Base-by-base conservation (phyloP, 345 rosid species). In the Hevea brasiliensis region DNA sequence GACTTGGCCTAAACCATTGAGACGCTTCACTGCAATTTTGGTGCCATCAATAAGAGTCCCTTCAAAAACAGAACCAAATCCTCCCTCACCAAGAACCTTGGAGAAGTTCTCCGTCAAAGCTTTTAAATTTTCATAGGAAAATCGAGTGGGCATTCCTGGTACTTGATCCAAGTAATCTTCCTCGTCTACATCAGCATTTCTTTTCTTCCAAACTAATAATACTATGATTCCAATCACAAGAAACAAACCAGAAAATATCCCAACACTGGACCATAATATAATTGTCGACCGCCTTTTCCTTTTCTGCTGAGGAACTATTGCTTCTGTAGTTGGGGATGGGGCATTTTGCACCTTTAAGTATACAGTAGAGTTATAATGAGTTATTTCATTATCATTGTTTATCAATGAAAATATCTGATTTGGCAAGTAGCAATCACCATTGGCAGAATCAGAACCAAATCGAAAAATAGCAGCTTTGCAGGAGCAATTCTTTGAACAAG, bases 381-480 rank as follows among this genome's bases (percentile, higher is more conserved):
- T 65, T 65, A 23, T 42, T 15, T 44, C 68, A 20, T 42, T 65
- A 42, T 41, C 68, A 44, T 65, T 65, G 50, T 65, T 65, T 21
- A 65, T 65, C 54, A 65, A 44, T 41, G 68, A 42, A 65, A 65
- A 65, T 44, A 65, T 13, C 68, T 44, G 47, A 65, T 65, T 65
- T n/a, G 68, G 68, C 68, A 65, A 42, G 54, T 65, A 65, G 27
- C 68, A 65, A 42, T 10, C 10, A 1, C 68, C 68, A 42, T 1
- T 21, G 7, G 62, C 21, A 68, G 74, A 35, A 60, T 71, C 12
- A 2, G 29, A 48, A 32, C 27, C 7, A 21, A 47, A 13, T 1
- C 23, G 40, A 61, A 76, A 84, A 4, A 76, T 57, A 72, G 76
- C 83, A 44, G 85, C 81, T 68, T 74, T 77, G 73, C 86, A 76